Evolutionary conservation across 1,284 basidiomycete species (phyloP).

Genomic region (Xerocomus minutiporus): DNA sequence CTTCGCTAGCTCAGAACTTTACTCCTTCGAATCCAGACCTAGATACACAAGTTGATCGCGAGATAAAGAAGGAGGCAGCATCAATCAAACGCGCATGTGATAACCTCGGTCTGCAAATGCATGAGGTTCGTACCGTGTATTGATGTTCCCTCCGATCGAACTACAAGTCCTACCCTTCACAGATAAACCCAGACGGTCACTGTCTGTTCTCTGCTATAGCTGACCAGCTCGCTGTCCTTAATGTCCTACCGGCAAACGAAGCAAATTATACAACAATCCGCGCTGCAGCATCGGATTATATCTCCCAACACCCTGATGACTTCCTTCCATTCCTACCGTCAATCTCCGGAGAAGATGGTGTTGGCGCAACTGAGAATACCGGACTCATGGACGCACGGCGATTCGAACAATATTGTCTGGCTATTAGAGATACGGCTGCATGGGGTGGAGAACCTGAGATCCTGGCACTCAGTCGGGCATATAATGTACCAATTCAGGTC

Average conservation of each 20-base stretch:
- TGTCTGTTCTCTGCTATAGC: conserved; percentile 93
- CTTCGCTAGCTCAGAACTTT: conserved; percentile 58
- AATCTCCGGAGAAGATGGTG: conserved; percentile 69
- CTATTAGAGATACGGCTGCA: conserved; percentile 76
- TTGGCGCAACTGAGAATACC: conserved; percentile 54
- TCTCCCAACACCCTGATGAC: conserved; percentile 80
- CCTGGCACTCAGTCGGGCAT: conserved; percentile 82
- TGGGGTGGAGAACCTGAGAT: conserved; percentile 99
- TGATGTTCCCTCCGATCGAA: neutral
- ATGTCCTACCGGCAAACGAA: conserved; percentile 51
- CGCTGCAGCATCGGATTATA: conserved; percentile 74
- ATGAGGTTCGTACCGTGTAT: conserved; percentile 53
- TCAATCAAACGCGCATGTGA: conserved; percentile 67
- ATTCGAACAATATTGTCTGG: conserved; percentile 76
- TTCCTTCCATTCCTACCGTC: conserved; percentile 94
- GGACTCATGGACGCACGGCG: conserved; percentile 71
- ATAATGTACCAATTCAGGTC: conserved; percentile 85
- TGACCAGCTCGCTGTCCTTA: conserved; percentile 74
- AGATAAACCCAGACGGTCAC: conserved; percentile 94
- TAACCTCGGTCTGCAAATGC: conserved; percentile 61
- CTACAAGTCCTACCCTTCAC: conserved; percentile 5
- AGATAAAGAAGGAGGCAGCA: conserved; percentile 70
- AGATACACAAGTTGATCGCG: conserved; percentile 63
- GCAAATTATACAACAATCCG: conserved; percentile 64
- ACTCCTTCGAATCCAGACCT: conserved; percentile 56